Percentiles rank a stretch among this genome's conserved stretches.
Evolutionary conservation across 2,329 filamentous ascomycete species (phyloP).

Genomic region (Magnaporthiopsis poae): DNA sequence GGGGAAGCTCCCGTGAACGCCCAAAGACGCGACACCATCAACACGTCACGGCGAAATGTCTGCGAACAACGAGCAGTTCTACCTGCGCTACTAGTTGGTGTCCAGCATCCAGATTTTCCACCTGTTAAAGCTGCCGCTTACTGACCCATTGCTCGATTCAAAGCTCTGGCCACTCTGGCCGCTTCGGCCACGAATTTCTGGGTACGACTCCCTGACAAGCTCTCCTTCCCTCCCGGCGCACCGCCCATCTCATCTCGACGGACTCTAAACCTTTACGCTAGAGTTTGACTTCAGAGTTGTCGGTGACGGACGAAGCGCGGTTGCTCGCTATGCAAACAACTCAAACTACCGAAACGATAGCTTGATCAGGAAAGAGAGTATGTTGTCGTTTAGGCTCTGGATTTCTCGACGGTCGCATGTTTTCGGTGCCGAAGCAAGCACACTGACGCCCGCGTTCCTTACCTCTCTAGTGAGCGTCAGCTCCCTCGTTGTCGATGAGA

Average conservation of each 20-base stretch:
- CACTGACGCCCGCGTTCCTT: constrained; percentile 5
- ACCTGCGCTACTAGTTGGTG: constrained; percentile 90
- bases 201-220: constrained; percentile 47
- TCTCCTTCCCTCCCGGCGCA: too few species aligned
- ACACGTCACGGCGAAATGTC: constrained; percentile 42
- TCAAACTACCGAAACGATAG: constrained; percentile 99
- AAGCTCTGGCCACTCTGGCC: constrained; percentile 93
- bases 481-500: constrained; percentile 78
- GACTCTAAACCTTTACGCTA: constrained; percentile 28
- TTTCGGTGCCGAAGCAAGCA: constrained; percentile 1
- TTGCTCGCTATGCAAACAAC: constrained; percentile 96
- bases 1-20: not conserved
- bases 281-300: constrained; percentile 94
- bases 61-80: constrained; percentile 61
- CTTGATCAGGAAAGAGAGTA: constrained; percentile 98
- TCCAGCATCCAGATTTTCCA: too few species aligned
- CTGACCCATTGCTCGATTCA: constrained; percentile 14
- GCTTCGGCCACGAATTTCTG: constrained; percentile 95
- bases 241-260: constrained; percentile 7
- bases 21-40: constrained; percentile 18
- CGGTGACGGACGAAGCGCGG: constrained; percentile 84
- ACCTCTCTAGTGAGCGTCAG: constrained; percentile 76
- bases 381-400: constrained; percentile 25
- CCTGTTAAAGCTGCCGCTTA: not conserved
- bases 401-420: not conserved